A percentile compares a stretch with the other conserved stretches of the same genome.
These are phyloP conservation scores for Blastomyces gilchristii DNA, from an alignment of 2,329 filamentous ascomycete species.

Conservation along the genomic window DNA sequence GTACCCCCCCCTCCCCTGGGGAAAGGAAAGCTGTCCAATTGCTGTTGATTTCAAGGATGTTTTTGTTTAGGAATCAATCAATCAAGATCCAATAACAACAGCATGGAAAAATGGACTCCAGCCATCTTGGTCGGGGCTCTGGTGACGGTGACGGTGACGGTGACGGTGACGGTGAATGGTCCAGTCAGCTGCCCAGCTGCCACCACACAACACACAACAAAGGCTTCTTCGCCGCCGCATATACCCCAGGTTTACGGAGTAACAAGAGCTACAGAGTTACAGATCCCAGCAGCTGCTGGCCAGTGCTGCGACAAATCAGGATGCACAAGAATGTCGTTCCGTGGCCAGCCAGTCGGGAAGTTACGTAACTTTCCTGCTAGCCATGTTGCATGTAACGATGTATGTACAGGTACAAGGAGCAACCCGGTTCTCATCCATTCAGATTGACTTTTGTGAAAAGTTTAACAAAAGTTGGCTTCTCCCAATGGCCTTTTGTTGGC, in stretches of 20 bases:
- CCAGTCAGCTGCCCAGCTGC: background rate
- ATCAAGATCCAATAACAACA: background rate
- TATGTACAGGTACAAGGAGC: too few relatives aligned
- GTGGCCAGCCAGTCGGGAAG: background rate
- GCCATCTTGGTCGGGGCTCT: background rate
- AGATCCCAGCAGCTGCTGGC: background rate
- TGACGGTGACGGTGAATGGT: too few relatives aligned
- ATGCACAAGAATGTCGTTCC: background rate
- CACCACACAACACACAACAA: too few relatives aligned
- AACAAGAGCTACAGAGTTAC: too few relatives aligned
- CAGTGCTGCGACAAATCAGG: background rate
- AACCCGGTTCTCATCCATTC: background rate
- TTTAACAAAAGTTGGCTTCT: background rate
- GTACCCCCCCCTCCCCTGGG: background rate
- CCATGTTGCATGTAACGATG: too few relatives aligned
- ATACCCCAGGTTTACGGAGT: too few relatives aligned
- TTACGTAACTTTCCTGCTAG: background rate
- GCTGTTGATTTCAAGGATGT: too few relatives aligned
- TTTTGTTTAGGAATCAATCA: background rate
- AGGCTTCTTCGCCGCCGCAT: too few relatives aligned
- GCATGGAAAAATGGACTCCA: background rate
- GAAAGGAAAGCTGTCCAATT: too few relatives aligned
- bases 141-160: too few relatives aligned
- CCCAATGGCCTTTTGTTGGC: background rate
- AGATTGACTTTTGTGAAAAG: background rate